Percentiles rank a stretch among this genome's conserved stretches.
These are phyloP conservation scores for Aspergillus terreus DNA, from an alignment of 2,329 filamentous ascomycete genomes.

Conservation along the genomic window DNA sequence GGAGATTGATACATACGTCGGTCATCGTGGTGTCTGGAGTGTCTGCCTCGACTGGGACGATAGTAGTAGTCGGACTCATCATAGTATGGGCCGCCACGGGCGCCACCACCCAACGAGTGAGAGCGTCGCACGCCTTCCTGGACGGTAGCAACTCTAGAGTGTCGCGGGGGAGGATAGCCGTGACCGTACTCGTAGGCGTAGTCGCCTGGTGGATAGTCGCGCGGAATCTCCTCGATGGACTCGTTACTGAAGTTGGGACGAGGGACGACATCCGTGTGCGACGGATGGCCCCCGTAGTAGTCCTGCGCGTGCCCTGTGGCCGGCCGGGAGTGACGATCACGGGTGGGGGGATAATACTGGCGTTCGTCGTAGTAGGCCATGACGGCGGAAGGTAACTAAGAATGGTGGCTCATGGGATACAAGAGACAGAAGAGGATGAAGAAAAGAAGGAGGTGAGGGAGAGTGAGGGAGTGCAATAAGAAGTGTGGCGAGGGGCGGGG, in stretches of 20 bases:
- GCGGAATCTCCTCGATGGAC: conserved; percentile 74
- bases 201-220: conserved; percentile 73
- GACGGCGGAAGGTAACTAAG: conserved; percentile 5
- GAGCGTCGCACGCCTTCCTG: conserved; percentile 36
- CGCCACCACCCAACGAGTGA: conserved; percentile 32
- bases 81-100: conserved; percentile 25
- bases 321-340: conserved; percentile 30
- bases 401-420: conserved; percentile 6
- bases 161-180: conserved; percentile 22
- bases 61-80: conserved; percentile 26
- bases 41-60: conserved; percentile 38
- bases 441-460: conserved; percentile 7
- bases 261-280: conserved; percentile 18
- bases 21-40: conserved; percentile 46
- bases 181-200: conserved; percentile 38
- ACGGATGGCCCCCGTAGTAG: conserved; percentile 16
- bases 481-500: conserved; percentile 14
- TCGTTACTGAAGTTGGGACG: conserved; percentile 64
- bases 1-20: conserved; percentile 24
- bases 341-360: conserved; percentile 21
- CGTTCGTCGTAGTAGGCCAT: conserved; percentile 39
- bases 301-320: conserved; percentile 22
- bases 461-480: neutral
- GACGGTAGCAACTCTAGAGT: conserved; percentile 24
- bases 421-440: conserved; percentile 7